These are phyloP conservation scores for Sphaerobolus stellatus DNA, from an alignment of 1,284 basidiomycete genomes.

Conservation along the genomic window DNA sequence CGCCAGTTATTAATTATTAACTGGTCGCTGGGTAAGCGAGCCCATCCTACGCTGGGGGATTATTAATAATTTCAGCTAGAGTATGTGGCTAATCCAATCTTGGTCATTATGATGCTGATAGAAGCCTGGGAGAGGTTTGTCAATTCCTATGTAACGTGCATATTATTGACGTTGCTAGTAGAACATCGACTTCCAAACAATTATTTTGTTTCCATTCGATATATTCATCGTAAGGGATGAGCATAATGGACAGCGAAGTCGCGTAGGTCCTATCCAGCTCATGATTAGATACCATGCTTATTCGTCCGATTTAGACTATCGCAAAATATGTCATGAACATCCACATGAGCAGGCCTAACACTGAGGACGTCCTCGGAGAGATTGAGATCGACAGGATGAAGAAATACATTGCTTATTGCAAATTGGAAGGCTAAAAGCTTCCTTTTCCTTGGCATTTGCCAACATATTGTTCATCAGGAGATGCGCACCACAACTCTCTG, in stretches of 20 bases:
- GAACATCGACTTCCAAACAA: conserved; percentile 99
- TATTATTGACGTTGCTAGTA: conserved; percentile 28
- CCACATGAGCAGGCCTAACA: conserved; percentile 89
- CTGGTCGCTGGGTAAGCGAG: too few species aligned
- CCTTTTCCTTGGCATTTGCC: not conserved
- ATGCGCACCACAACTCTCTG: conserved; percentile 94
- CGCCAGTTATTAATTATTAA: too few species aligned
- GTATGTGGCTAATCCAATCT: too few species aligned
- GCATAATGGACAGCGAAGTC: conserved; percentile 92
- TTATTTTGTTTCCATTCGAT: conserved; percentile 97
- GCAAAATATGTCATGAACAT: conserved; percentile 99
- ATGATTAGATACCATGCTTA: not conserved
- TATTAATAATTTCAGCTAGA: too few species aligned
- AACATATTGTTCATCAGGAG: conserved; percentile 53
- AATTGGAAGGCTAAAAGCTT: conserved; percentile 58
- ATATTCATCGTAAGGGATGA: conserved; percentile 99
- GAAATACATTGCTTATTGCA: conserved; percentile 94
- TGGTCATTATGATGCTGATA: conserved; percentile 98
- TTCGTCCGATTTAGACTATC: conserved; percentile 63
- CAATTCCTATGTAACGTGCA: not conserved
- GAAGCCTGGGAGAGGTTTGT: conserved; percentile 89
- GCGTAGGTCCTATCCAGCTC: conserved; percentile 46
- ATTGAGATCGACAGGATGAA: conserved; percentile 99
- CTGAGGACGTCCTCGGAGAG: conserved; percentile 83
- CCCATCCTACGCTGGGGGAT: too few species aligned